phyloP scores from a whole-genome alignment of 805 yeast genomes.

The Saccharomyces eubayanus region DNA sequence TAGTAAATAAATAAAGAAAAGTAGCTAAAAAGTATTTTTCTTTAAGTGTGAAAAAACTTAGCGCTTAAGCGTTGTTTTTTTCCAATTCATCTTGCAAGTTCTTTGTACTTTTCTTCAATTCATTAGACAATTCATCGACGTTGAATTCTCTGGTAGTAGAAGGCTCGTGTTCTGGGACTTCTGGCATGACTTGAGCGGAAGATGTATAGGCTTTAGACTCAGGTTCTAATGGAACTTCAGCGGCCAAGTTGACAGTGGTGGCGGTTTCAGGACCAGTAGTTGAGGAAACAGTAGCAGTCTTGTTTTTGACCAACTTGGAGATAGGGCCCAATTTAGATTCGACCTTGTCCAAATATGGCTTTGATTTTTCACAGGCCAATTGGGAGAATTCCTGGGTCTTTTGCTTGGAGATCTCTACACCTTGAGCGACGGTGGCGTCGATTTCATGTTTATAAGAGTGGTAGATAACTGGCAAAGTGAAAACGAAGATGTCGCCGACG shows the following conservation, averaged over 20 bases:
- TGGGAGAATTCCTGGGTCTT: constrained; percentile 40
- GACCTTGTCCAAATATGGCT: constrained; percentile 52
- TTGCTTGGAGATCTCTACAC: constrained; percentile 39
- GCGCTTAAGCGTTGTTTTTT: constrained; percentile 18
- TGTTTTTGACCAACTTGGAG: constrained; percentile 46
- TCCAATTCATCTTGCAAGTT: constrained; percentile 30
- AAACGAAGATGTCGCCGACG: constrained; percentile 49
- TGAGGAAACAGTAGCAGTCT: constrained; percentile 14
- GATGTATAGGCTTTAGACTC: constrained; percentile 24
- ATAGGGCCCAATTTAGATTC: constrained; percentile 61
- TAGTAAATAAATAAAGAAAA: background rate
- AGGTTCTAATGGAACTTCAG: constrained; percentile 21
- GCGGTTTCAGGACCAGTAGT: constrained; percentile 50
- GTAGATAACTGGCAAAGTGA: constrained; percentile 72
- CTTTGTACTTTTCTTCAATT: constrained; percentile 17
- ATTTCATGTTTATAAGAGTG: constrained; percentile 67
- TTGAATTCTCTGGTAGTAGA: constrained; percentile 16
- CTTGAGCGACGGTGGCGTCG: constrained; percentile 49
- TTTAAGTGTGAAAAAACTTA: too few relatives aligned
- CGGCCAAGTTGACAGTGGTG: constrained; percentile 21
- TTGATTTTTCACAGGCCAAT: constrained; percentile 46
- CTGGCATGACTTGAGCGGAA: constrained; percentile 34
- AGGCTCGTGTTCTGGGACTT: constrained; percentile 31
- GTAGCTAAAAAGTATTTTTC: background rate
- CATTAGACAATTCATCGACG: constrained; percentile 16